Base-by-base conservation (phyloP, 495 filamentous ascomycete genomes). In the Tuber aestivum region DNA sequence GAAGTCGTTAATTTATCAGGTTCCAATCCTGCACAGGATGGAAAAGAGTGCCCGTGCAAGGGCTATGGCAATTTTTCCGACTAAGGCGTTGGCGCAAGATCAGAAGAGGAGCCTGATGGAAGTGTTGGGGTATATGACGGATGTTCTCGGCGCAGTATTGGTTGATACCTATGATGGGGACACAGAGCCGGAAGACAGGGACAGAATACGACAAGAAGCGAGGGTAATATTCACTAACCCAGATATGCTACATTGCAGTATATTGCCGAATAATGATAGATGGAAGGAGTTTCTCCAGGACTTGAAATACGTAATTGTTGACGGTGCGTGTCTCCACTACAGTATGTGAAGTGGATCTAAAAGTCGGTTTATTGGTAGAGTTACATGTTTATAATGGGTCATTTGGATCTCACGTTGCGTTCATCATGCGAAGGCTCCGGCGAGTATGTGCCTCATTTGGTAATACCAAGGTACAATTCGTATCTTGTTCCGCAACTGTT, bases 11-110 rank as follows among this genome's bases (percentile, higher is more conserved):
- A 97, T 98, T 73, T 99, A 98, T 81, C 96, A 98, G 81, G 86
- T 99, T 32, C 95, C 95, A 0, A 94, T 98, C 77, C 85, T 99
- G 40, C 91, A 97, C 82, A 92, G 91, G 41, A 87, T 99, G 18
- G 95, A 98, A 84, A 86, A 88, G 68, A 92, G 97, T 78, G 83
- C 81, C 6, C 87, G 91, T 70, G 91, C 93, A 68, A 86, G 94
- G 79, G 95, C 95, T 16, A 93, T 99, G 91, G 98, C 97, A 82
- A 97, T 99, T 37, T 99, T 99, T 76, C 95, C 95, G 1, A 99
- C 95, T 4, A 99, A 99, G 85, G 95, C 95, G 18, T 86, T 99
- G 21, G 95, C 95, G 4, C 95, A 99, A 83, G 95, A 98, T 84
- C 95, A 99, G 84, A 89, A 90, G 81, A 88, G 95, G 75, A 97